phyloP scores from a whole-genome alignment of 208 protist genomes.

The Acanthamoeba lenticulata region DNA sequence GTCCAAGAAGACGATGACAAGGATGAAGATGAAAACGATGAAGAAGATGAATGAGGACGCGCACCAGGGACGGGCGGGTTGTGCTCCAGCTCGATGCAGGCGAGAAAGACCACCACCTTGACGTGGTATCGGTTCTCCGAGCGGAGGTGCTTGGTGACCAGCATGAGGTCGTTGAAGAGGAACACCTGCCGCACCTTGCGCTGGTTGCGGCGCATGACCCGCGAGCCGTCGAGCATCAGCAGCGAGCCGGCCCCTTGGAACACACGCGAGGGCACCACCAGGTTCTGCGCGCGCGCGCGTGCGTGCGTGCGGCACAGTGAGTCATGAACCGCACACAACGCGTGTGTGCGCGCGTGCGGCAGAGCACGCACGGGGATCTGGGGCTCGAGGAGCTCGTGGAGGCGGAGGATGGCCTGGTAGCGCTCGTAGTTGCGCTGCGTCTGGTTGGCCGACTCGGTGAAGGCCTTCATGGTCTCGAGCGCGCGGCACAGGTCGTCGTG shows the following conservation, averaged over 20 bases:
- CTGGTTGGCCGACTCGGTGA: conserved; percentile 25
- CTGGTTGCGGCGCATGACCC: conserved; percentile 41
- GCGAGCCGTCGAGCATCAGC: neutral
- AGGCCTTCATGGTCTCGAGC: conserved; percentile 38
- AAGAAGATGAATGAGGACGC: neutral
- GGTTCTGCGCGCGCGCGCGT: conserved; percentile 1
- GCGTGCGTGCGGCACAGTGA: too few species aligned
- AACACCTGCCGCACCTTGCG: conserved; percentile 29
- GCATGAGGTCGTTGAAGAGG: conserved; percentile 55
- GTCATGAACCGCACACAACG: too few species aligned
- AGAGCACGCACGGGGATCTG: neutral
- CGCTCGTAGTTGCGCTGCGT: conserved; percentile 48
- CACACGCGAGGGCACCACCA: neutral
- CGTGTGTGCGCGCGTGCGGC: too few species aligned
- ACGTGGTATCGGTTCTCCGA: conserved; percentile 48
- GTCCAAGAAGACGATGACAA: too few species aligned
- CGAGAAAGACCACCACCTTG: conserved; percentile 27
- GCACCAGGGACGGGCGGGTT: neutral
- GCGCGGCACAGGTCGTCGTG: conserved; percentile 1
- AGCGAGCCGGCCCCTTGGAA: conserved; percentile 18
- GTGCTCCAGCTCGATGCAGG: conserved; percentile 8
- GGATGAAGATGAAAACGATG: too few species aligned
- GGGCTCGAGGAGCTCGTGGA: neutral
- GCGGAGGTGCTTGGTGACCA: conserved; percentile 35
- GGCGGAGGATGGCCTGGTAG: conserved; percentile 28